phyloP scores from a whole-genome alignment of 2,329 filamentous ascomycete genomes.

The Zopfia rhizophila region DNA sequence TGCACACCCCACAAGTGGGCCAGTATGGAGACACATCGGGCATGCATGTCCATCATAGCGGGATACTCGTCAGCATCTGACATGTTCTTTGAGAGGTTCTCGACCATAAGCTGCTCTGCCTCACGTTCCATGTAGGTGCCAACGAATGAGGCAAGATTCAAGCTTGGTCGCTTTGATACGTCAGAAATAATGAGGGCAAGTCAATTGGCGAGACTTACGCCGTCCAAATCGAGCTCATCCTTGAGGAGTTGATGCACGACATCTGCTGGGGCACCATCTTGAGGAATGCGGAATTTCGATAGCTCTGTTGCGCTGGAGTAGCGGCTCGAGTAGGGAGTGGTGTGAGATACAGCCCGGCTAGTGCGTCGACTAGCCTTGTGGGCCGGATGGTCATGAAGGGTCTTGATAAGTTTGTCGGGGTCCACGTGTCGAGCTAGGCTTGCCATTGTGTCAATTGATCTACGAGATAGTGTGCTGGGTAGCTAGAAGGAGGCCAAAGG shows the following conservation, averaged over 20 bases:
- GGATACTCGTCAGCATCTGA: constrained; percentile 69
- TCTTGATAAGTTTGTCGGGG: constrained; percentile 63
- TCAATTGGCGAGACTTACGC: constrained; percentile 21
- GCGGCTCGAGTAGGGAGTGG: constrained; percentile 66
- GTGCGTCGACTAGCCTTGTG: constrained; percentile 50
- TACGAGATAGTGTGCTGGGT: not conserved
- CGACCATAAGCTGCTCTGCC: constrained; percentile 71
- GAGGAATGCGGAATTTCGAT: constrained; percentile 69
- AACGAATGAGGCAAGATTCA: constrained; percentile 76
- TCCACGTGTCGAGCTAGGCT: constrained; percentile 63
- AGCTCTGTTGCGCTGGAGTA: constrained; percentile 67
- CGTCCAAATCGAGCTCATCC: constrained; percentile 53
- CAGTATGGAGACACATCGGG: constrained; percentile 75
- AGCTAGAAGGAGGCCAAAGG: not conserved
- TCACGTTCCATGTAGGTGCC: constrained; percentile 77
- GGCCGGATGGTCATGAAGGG: constrained; percentile 60
- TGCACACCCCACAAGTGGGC: constrained; percentile 73
- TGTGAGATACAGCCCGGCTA: constrained; percentile 58
- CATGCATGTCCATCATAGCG: constrained; percentile 65
- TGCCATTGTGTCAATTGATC: constrained; percentile 54
- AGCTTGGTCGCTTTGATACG: constrained; percentile 69
- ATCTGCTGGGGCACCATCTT: constrained; percentile 68
- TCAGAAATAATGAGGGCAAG: not conserved
- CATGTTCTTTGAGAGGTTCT: constrained; percentile 77
- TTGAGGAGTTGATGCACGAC: constrained; percentile 71